A percentile compares a stretch with the other conserved stretches of the same genome.
Evolutionary conservation across 2,329 filamentous ascomycete species (phyloP).

Genomic region (Mycogone perniciosa): DNA sequence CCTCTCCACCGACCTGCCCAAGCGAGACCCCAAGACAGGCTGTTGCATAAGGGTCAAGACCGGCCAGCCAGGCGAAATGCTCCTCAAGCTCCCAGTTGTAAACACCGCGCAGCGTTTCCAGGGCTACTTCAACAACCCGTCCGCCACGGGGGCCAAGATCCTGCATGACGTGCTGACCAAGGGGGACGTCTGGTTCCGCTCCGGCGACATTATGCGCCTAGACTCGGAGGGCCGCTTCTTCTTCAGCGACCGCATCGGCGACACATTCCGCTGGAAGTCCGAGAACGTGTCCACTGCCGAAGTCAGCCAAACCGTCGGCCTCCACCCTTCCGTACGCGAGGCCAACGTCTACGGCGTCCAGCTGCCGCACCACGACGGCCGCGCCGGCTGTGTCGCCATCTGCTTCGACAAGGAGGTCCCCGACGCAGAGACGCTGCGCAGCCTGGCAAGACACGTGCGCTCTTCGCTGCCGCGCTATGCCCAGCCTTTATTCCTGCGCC

Average conservation of each 20-base stretch:
- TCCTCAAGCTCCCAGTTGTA: conserved; percentile 61
- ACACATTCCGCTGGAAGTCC: conserved; percentile 75
- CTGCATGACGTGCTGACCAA: conserved; percentile 64
- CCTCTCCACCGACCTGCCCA: conserved; percentile 60
- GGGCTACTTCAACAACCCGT: conserved; percentile 71
- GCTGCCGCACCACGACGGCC: conserved; percentile 73
- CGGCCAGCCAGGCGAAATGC: conserved; percentile 67
- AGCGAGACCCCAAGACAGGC: conserved; percentile 61
- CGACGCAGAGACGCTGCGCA: conserved; percentile 42
- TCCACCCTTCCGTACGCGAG: conserved; percentile 61
- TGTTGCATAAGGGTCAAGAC: conserved; percentile 54
- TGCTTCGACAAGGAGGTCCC: conserved; percentile 42
- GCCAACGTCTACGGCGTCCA: conserved; percentile 82
- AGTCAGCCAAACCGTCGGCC: conserved; percentile 67
- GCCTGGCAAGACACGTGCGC: conserved; percentile 54
- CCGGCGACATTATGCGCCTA: conserved; percentile 73
- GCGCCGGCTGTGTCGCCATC: conserved; percentile 74
- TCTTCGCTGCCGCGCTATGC: conserved; percentile 64
- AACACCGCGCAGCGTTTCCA: conserved; percentile 64
- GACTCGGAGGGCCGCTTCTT: conserved; percentile 65
- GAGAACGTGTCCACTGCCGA: conserved; percentile 80
- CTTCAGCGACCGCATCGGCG: conserved; percentile 76
- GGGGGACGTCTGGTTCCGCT: conserved; percentile 77
- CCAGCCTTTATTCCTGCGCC: conserved; percentile 68
- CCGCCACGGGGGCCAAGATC: conserved; percentile 67